Base-by-base conservation (phyloP, 805 yeast genomes). In the Myxozyma melibiosi region DNA sequence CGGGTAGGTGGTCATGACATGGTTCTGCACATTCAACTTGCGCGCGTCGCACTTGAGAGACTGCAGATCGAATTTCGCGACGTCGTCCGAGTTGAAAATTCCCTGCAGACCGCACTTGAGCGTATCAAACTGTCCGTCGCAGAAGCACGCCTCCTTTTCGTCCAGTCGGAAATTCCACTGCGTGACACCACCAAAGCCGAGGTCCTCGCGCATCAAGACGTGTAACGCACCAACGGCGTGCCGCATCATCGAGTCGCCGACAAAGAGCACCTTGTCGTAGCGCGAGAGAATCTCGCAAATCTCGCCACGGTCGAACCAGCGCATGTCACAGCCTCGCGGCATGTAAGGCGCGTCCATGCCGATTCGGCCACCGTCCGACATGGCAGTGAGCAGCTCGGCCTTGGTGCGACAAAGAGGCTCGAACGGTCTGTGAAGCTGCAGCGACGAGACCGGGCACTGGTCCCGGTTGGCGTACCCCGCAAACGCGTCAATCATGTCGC, bases 241-340 rank as follows among this genome's bases (percentile, higher is more conserved):
- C n/a, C 64, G 58, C 62, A 56, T 57, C 64, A 60, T 60, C 18
- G 55, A 41, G 51, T 60, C 64, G 37, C 64, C 64, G 28, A 60
- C 37, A 28, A 60, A 60, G 20, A 60, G 28, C 34, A 60, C 34
- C 50, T 41, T 39, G 51, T 60, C 64, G 51, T 35, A 60, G 14
- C 58, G 48, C 44, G 47, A 27, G 20, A 60, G 24, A 41, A 60
- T 60, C 2, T 28, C 40, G 54, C 64, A 60, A 22, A 60, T 52
- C 41, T 57, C 64, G 35, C 25, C 41, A n/a, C 54, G 49, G 33
- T 52, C 61, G 42, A 52, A 60, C 64, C 64, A 60, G 28, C 64
- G 62, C 64, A 60, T 60, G 37, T 60, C 64, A 44, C 64, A 60
- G 35, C 39, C 58, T 18, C 64, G 55, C 27, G 64, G 64, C 64